Evolutionary conservation across 2,329 filamentous ascomycete species (phyloP).

Genomic region (Phialophora macrospora): DNA sequence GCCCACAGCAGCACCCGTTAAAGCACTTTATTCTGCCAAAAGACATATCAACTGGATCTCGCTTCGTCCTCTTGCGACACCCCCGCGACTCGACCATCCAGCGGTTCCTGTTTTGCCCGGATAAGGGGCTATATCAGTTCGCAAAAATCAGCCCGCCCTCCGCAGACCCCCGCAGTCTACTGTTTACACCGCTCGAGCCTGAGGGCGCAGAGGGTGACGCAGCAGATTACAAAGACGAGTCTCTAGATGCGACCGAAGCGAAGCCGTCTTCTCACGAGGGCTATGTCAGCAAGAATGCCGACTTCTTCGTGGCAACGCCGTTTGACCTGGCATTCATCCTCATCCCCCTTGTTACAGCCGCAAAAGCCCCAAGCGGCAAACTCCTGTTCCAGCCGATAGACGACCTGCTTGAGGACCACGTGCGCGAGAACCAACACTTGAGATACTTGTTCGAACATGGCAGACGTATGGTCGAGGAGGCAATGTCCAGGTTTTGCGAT

Average conservation of each 20-base stretch:
- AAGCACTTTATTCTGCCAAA: conserved; percentile 65
- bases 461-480: conserved; percentile 60
- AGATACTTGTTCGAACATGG: conserved; percentile 49
- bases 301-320: conserved; percentile 81
- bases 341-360: conserved; percentile 69
- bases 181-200: conserved; percentile 49
- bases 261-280: conserved; percentile 43
- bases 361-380: conserved; percentile 50
- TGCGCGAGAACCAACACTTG: conserved; percentile 50
- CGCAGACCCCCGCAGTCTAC: conserved; percentile 59
- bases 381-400: conserved; percentile 55
- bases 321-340: conserved; percentile 85
- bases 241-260: neutral
- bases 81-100: conserved; percentile 56
- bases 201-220: neutral
- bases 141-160: conserved; percentile 60
- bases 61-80: conserved; percentile 61
- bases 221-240: conserved; percentile 23
- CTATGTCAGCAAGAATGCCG: conserved; percentile 68
- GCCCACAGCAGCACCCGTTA: conserved; percentile 44
- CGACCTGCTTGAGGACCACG: conserved; percentile 54
- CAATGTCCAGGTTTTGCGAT: conserved; percentile 77
- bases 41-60: conserved; percentile 56
- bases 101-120: conserved; percentile 64
- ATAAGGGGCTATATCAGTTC: conserved; percentile 65